Percentiles rank a stretch among this genome's conserved stretches.
Evolutionary conservation across 768 basidiomycete genomes (phyloP).

Genomic region (Kwoniella heveanensis): DNA sequence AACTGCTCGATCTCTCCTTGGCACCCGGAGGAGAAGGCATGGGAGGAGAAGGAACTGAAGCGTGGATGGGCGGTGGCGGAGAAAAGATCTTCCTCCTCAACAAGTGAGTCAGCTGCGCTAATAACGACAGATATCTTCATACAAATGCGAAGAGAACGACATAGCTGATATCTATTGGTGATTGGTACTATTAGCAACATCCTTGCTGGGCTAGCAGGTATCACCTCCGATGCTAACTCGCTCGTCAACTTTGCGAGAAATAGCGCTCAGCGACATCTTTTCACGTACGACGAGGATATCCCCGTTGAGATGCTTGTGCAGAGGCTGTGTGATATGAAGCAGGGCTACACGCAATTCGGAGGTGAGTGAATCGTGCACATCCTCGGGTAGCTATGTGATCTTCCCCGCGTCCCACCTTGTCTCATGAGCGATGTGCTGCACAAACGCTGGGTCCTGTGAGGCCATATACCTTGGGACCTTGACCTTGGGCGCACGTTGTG

Average conservation of each 20-base stretch:
- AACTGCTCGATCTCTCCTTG: constrained; percentile 86
- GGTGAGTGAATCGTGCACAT: constrained; percentile 60
- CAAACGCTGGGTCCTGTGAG: no score
- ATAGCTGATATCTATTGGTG: constrained; percentile 14
- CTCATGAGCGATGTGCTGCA: no score
- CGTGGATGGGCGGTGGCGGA: constrained; percentile 76
- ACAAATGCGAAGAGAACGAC: background rate
- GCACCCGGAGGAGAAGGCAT: constrained; percentile 80
- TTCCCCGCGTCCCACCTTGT: no score
- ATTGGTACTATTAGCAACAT: no score
- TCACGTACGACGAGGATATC: constrained; percentile 94
- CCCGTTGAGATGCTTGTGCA: constrained; percentile 95
- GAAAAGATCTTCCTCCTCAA: constrained; percentile 98
- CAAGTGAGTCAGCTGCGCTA: constrained; percentile 56
- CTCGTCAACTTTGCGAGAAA: constrained; percentile 90
- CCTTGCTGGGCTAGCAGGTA: constrained; percentile 89
- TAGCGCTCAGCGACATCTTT: constrained; percentile 83
- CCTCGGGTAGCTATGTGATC: no score
- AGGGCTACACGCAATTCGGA: constrained; percentile 96
- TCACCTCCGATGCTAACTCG: constrained; percentile 96
- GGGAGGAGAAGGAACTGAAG: constrained; percentile 55
- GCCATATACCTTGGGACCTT: no score
- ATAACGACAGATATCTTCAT: no score
- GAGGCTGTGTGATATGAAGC: constrained; percentile 92
- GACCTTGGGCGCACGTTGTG: background rate